phyloP scores from a whole-genome alignment of 768 basidiomycete genomes.

The Piloderma croceum region DNA sequence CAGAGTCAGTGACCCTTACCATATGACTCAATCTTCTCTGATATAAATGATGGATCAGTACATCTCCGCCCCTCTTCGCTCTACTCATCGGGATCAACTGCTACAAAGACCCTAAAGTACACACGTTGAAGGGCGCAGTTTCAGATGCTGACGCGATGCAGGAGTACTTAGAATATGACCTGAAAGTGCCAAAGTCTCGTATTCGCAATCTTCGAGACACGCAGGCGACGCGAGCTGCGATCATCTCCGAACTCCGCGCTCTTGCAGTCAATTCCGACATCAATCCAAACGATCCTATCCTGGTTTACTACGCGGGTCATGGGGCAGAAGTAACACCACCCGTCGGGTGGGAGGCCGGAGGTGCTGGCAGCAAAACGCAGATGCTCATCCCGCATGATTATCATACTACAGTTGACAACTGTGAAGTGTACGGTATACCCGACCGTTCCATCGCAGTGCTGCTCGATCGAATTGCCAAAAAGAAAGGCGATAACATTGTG shows the following conservation, averaged over 20 bases:
- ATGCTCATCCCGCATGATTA: conserved; percentile 17
- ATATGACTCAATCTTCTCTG: too few relatives aligned
- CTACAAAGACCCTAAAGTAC: conserved; percentile 10
- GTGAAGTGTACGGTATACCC: conserved; percentile 32
- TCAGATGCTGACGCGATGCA: conserved; percentile 22
- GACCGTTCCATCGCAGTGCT: conserved; percentile 37
- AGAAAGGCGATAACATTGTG: conserved; percentile 41
- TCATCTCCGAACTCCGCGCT: conserved; percentile 9
- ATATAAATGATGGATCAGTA: conserved; percentile 2
- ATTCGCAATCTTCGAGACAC: conserved; percentile 19
- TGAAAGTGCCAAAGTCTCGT: conserved; percentile 13
- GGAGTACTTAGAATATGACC: conserved; percentile 11
- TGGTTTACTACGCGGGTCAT: conserved; percentile 29
- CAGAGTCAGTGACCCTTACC: too few relatives aligned
- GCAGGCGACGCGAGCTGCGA: conserved; percentile 21
- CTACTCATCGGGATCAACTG: conserved; percentile 27
- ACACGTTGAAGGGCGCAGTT: conserved; percentile 23
- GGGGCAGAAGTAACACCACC: conserved; percentile 19
- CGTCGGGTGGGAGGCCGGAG: neutral
- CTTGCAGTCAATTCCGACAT: conserved; percentile 10
- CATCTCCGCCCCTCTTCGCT: conserved; percentile 15
- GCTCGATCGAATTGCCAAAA: conserved; percentile 31
- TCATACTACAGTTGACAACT: too few relatives aligned
- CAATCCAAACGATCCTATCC: conserved; percentile 15
- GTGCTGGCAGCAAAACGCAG: conserved; percentile 10